Base-by-base conservation (phyloP, 768 basidiomycete species). In the Agaricus sinodeliciosus region DNA sequence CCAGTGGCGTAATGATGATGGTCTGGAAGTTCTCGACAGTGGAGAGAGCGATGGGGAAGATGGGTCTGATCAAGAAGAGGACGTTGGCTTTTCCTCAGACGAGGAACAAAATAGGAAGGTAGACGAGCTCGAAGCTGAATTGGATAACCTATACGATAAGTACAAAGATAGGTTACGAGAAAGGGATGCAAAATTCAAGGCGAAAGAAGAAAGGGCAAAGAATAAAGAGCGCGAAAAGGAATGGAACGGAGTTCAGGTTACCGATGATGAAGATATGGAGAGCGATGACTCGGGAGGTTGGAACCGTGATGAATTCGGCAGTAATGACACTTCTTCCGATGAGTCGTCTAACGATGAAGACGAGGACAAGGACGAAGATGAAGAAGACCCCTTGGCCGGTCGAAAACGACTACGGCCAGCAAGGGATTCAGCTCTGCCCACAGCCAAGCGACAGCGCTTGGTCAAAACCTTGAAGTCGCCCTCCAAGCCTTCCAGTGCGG, bases 121-220 rank as follows among this genome's bases (percentile, higher is more conserved):
- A 12, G 69, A 65, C 1, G 73, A 60, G 3, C 77, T 98, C 13
- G 96, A 98, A 66, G 82, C 72, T n/a, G 88, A 93, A 60, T 71
- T 99, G 54, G 94, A 98, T 62, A 82, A 78, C 4, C 68, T 97
- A 59, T 98, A 99, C 69, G 84, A 93, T 57, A 77, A 82, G 15
- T 99, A 96, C 68, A 85, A 81, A 63, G 81, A 85, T 51, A 75
- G 86, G 55, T 69, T 91, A 71, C 76, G 79, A 55, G 92, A 94
- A 65, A 76, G 84, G 55, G 94, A 98, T 64, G 79, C 87, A 15
- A 97, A 95, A 69, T 90, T 78, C 70, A 90, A 81, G 63, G 91
- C 86, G 28, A 83, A 84, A 67, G 85, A 94, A 64, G 80, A 84
- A 6, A 75, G 91, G 54, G 72, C 77, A 62, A 83, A 81, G 65